Conservation (phyloP, 108 stramenopile species). For the Nannochloropsis salina region DNA sequence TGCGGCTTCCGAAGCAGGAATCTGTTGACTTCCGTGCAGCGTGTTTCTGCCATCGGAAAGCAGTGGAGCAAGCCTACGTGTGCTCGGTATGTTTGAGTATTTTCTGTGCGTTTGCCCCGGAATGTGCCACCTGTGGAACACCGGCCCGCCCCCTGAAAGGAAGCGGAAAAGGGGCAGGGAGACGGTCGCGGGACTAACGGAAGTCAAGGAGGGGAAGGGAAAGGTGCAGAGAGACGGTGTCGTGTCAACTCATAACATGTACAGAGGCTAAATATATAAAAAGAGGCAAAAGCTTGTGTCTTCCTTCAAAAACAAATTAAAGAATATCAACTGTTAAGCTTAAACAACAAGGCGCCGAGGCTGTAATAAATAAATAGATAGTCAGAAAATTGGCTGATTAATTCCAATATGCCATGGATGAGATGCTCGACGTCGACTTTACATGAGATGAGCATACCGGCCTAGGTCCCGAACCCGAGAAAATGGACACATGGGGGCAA, state of each 20-base stretch:
- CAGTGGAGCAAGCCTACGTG: background rate
- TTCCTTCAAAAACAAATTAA: no score
- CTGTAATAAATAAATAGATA: background rate
- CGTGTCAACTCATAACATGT: no score
- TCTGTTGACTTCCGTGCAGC: constrained; percentile 14
- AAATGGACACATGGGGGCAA: background rate
- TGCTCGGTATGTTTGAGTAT: constrained; percentile 15
- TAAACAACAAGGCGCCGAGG: no score
- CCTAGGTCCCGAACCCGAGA: background rate
- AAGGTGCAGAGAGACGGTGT: background rate
- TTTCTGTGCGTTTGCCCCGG: background rate
- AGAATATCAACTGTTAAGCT: no score
- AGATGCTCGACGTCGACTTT: background rate
- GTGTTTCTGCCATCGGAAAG: constrained; percentile 6
- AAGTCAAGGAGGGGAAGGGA: background rate
- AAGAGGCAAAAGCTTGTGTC: no score
- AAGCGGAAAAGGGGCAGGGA: background rate
- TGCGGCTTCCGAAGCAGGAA: background rate
- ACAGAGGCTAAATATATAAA: no score
- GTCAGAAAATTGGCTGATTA: no score
- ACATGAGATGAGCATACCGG: background rate
- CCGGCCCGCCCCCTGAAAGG: background rate
- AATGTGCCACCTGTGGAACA: background rate
- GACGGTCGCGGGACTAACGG: background rate
- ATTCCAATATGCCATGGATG: no score